A percentile compares a stretch with the other conserved stretches of the same genome.
Conservation (phyloP, 495 filamentous ascomycete species). For the Monascus purpureus region DNA sequence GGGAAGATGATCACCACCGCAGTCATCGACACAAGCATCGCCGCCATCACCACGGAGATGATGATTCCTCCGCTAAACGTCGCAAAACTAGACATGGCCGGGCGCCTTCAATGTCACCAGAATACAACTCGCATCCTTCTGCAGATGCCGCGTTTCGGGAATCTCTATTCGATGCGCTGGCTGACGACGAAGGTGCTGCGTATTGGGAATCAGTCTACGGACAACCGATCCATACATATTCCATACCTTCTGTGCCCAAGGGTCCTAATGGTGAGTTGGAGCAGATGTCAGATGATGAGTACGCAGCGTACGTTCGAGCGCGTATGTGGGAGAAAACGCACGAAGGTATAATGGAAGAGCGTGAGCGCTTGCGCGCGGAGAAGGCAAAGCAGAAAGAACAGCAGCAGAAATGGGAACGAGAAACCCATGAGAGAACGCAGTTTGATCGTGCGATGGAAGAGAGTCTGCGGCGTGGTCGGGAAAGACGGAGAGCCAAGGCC, state of each 20-base stretch:
- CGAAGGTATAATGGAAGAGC: slow-evolving; percentile 46
- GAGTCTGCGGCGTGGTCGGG: slow-evolving; percentile 36
- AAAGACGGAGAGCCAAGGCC: slow-evolving; percentile 31
- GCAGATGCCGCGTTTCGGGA: slow-evolving; percentile 72
- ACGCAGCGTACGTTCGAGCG: slow-evolving; percentile 64
- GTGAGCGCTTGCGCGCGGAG: slow-evolving; percentile 47
- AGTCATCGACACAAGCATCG: slow-evolving; percentile 17
- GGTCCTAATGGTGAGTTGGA: slow-evolving; percentile 51
- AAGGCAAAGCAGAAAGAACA: slow-evolving; percentile 20
- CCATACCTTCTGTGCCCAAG: slow-evolving; percentile 20
- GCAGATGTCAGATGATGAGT: slow-evolving; percentile 83
- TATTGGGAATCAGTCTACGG: slow-evolving; percentile 95
- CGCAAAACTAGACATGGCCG: slow-evolving; percentile 3
- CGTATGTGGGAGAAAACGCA: slow-evolving; percentile 90
- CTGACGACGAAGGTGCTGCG: slow-evolving; percentile 88
- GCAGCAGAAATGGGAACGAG: slow-evolving; percentile 23
- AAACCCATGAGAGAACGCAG: slow-evolving; percentile 14
- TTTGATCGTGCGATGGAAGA: slow-evolving; percentile 37
- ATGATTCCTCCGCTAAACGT: slow-evolving; percentile 4
- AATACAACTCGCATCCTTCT: slow-evolving; percentile 18
- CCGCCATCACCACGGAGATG: slow-evolving; percentile 17
- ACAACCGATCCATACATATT: slow-evolving; percentile 68
- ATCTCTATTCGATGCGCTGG: slow-evolving; percentile 97
- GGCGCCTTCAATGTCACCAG: slow-evolving; percentile 1
- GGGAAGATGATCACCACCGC: slow-evolving; percentile 3